Evolutionary conservation across 495 filamentous ascomycete species (phyloP), one percentile per base, ranked within the genome.

Genomic region (Talaromyces thailandensis): DNA sequence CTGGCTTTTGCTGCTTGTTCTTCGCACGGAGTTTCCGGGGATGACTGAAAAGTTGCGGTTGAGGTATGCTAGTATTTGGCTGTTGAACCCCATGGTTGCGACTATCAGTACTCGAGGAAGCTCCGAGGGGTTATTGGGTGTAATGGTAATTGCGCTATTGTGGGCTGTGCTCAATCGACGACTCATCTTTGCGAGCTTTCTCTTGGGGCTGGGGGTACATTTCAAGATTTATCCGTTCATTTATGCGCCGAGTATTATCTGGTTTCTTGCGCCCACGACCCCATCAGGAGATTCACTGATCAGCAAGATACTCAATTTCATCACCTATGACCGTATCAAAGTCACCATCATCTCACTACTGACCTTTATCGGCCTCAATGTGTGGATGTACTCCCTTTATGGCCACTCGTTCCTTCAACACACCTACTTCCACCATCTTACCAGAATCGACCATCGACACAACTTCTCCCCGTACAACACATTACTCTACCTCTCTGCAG

Each of bases 221-320:
- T 96, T 98, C 71, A 98, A 98, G 78, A 98, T 98, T 61, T 98
- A 98, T 70, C 94, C 94, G 0, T 96, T 97, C 69, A 90, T 98
- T 40, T 98, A 98, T 74, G 93, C 89, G 1, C 79, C 84, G 0
- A 88, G 90, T 0, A 89, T 98, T 29, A 69, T 97, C 7, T 95
- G 90, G 89, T 93, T 87, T 88, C 84, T 96, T 78, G 90, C 90
- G 65, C 72, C 73, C 51, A 63, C 37, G 8, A 40, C 16, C 21
- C 52, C 64, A 4, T 21, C 29, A n/a, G n/a, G n/a, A n/a, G n/a
- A n/a, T n/a, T n/a, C n/a, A n/a, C 28, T 69, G 3, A 6, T 70
- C 3, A 65, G 65, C 6, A 62, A 67, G 2, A 62, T 80, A 1
- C 18, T 77, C 4, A 64, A 66, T 0, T 92, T 95, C 67, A 25